Base-by-base conservation (phyloP, 2,329 filamentous ascomycete genomes). In the Aspergillus sp. region DNA sequence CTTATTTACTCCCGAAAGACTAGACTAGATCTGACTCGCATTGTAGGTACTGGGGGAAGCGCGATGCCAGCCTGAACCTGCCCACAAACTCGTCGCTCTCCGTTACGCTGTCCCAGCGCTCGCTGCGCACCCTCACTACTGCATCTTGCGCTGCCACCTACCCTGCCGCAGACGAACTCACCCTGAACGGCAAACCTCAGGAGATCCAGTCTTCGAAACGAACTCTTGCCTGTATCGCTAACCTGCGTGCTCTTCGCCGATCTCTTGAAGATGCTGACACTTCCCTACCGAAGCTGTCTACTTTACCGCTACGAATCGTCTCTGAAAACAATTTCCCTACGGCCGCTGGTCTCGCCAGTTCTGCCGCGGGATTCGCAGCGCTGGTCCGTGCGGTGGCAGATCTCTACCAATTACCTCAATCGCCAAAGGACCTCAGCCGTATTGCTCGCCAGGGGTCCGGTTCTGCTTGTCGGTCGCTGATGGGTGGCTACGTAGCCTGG, bases 261-360 rank as follows among this genome's bases (percentile, higher is more conserved):
- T 75, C 80, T 27, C 76, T 97, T 60, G 93, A 98, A 70, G 73
- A 75, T 33, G 69, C 77, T 51, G 75, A 95, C 65, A 58, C 82
- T 0, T 82, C 81, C 26, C 78, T 95, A n/a, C 88, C 91, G 39
- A 88, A 86, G 68, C 81, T 98, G 48, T 86, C 88, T 7, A 65
- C 76, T 44, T 76, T 86, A 60, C 82, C 86, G 32, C 81, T 98
- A 51, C 86, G 84, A 58, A 84, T 98, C 55, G 89, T 96, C 47
- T 93, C 87, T 48, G 86, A 93, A 74, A 98, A 98, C 79, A 98
- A 98, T 78, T 98, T 98, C 78, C 93, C 93, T 53, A 98, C 93
- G 2, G 93, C 93, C 28, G 93, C 93, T 4, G 93, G 93, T 5
- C 82, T 98, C 29, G 80, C 80, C 36, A 77, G 74, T 55, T 76